A percentile compares a stretch with the other conserved stretches of the same genome.
phyloP scores from a whole-genome alignment of 2,329 filamentous ascomycete genomes.

The Aspergillus pseudoviridinutans region DNA sequence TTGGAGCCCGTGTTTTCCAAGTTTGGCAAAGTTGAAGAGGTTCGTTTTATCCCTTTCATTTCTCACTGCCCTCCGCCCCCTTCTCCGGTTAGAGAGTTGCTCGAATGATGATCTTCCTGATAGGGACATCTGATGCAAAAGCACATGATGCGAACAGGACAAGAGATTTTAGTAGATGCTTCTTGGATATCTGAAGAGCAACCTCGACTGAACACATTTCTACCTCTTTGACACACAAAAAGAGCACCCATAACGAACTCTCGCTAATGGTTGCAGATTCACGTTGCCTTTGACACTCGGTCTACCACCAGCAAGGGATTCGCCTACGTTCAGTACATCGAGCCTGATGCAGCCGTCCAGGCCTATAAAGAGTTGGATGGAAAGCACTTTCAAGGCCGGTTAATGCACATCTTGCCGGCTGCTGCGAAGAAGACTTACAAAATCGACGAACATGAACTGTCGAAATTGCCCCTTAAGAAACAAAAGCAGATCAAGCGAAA shows the following conservation, averaged over 20 bases:
- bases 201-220: conserved; percentile 7
- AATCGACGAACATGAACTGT: conserved; percentile 82
- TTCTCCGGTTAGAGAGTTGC: conserved; percentile 18
- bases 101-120: conserved; percentile 94
- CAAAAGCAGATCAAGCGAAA: conserved; percentile 87
- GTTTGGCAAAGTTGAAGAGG: conserved; percentile 80
- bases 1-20: conserved; percentile 65
- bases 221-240: conserved; percentile 22
- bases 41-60: conserved; percentile 50
- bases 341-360: conserved; percentile 67
- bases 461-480: conserved; percentile 89
- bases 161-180: conserved; percentile 99
- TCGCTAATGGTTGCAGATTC: conserved; percentile 64
- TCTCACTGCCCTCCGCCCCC: conserved; percentile 9
- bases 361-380: conserved; percentile 80
- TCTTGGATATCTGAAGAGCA: conserved; percentile 71
- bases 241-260: conserved; percentile 15
- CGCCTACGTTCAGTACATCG: conserved; percentile 75
- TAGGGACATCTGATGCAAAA: conserved; percentile 99
- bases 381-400: conserved; percentile 83
- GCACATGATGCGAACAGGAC: conserved; percentile 87
- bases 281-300: conserved; percentile 70
- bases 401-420: conserved; percentile 85
- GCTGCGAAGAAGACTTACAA: conserved; percentile 75
- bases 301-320: conserved; percentile 81